Evolutionary conservation across 768 basidiomycete species (phyloP).

Genomic region (Antrodiella citrinella): DNA sequence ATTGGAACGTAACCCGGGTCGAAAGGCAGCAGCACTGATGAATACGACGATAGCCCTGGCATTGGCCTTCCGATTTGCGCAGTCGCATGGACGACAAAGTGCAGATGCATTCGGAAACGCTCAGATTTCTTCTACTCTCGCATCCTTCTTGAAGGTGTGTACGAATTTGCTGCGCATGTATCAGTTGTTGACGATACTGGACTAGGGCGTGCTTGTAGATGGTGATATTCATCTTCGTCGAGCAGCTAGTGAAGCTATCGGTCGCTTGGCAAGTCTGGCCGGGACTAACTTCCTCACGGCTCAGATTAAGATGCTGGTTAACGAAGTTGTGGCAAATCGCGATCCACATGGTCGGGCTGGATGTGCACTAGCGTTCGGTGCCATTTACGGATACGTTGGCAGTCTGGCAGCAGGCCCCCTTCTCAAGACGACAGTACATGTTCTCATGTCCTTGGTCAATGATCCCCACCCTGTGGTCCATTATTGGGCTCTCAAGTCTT

Average conservation of each 20-base stretch:
- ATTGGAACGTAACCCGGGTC: constrained; percentile 79
- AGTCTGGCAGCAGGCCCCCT: constrained; percentile 92
- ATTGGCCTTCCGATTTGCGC: constrained; percentile 55
- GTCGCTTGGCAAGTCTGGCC: constrained; percentile 75
- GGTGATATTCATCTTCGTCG: constrained; percentile 69
- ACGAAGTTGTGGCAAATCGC: constrained; percentile 90
- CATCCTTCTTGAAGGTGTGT: constrained; percentile 77
- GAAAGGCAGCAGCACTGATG: constrained; percentile 75
- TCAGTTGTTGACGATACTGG: not conserved
- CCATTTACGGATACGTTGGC: constrained; percentile 88
- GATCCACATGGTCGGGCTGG: constrained; percentile 90
- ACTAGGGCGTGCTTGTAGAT: constrained; percentile 78
- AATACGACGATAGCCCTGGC: constrained; percentile 75
- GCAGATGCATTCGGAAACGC: constrained; percentile 60
- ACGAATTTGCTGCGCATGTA: not conserved
- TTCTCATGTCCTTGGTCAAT: constrained; percentile 88
- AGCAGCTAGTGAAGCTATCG: constrained; percentile 82
- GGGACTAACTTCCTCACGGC: constrained; percentile 77
- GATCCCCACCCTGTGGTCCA: constrained; percentile 97
- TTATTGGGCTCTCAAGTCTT: constrained; percentile 82
- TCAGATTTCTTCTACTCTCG: constrained; percentile 53
- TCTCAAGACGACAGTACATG: constrained; percentile 91
- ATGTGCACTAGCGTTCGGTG: constrained; percentile 86
- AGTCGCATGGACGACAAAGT: constrained; percentile 46
- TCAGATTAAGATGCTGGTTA: constrained; percentile 85